Conservation (phyloP, 2,329 filamentous ascomycete species). For the Epichloe glyceriae region DNA sequence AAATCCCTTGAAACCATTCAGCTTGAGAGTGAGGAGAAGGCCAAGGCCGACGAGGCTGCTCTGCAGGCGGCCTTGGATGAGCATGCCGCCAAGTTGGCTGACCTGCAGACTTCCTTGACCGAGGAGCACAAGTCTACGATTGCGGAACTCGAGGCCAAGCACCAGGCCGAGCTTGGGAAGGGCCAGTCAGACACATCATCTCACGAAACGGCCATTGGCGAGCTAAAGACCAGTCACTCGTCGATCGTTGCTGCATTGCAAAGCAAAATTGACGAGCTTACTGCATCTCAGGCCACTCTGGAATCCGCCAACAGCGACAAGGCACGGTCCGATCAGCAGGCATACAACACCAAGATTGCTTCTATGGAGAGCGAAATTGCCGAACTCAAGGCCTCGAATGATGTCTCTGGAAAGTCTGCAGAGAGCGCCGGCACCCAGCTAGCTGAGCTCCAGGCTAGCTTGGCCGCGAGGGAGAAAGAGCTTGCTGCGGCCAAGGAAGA, state of each 20-base stretch:
- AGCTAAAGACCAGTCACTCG: slow-evolving; percentile 39
- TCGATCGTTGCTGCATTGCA: slow-evolving; percentile 34
- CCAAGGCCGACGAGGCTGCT: slow-evolving; percentile 19
- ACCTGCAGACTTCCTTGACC: slow-evolving; percentile 34
- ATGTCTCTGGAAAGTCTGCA: slow-evolving; percentile 33
- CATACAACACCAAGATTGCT: slow-evolving; percentile 31
- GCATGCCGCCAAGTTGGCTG: slow-evolving; percentile 35
- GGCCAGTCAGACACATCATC: slow-evolving; percentile 30
- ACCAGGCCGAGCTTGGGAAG: slow-evolving; percentile 36
- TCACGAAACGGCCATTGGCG: slow-evolving; percentile 35
- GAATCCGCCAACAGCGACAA: slow-evolving; percentile 32
- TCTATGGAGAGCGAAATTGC: slow-evolving; percentile 38
- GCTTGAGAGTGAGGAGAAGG: slow-evolving; percentile 21
- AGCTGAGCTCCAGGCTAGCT: slow-evolving; percentile 24
- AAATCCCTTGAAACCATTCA: slow-evolving; percentile 33
- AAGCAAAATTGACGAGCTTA: slow-evolving; percentile 40
- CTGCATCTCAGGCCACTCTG: slow-evolving; percentile 31
- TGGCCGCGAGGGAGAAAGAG: slow-evolving; percentile 31
- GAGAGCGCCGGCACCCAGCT: slow-evolving; percentile 26
- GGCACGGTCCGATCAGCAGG: slow-evolving; percentile 31
- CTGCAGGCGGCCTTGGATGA: slow-evolving; percentile 29
- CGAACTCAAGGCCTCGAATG: slow-evolving; percentile 35
- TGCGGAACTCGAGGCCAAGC: slow-evolving; percentile 38
- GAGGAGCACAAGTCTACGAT: slow-evolving; percentile 37
- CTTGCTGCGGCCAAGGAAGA: slow-evolving; percentile 31